These are phyloP conservation scores for Cutaneotrichosporon spelunceum DNA, from an alignment of 1,284 basidiomycete species.

Conservation along the genomic window DNA sequence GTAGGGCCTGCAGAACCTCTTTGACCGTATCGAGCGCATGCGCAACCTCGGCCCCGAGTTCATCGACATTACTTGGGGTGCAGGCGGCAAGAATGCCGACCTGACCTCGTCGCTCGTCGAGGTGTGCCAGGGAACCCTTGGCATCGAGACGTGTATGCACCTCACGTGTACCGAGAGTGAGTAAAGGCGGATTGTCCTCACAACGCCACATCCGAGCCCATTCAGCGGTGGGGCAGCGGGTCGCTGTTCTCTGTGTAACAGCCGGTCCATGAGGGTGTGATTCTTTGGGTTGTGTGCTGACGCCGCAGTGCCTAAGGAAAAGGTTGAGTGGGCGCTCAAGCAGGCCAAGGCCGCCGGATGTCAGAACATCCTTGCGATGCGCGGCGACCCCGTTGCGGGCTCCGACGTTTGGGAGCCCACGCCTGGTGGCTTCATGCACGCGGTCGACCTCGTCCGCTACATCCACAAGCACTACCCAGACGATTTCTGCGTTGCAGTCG, in stretches of 20 bases:
- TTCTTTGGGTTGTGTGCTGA: neutral
- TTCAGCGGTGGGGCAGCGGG: neutral
- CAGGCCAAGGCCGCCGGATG: conserved; percentile 90
- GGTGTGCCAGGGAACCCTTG: conserved; percentile 86
- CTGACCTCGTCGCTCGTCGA: conserved; percentile 93
- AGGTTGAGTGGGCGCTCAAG: conserved; percentile 87
- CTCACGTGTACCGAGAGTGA: conserved; percentile 90
- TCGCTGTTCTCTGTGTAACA: neutral
- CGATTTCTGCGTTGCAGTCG: conserved; percentile 90
- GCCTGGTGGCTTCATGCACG: conserved; percentile 82
- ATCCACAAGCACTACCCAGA: conserved; percentile 77
- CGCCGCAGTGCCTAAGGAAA: conserved; percentile 71
- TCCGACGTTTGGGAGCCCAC: conserved; percentile 87
- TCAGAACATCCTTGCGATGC: conserved; percentile 89
- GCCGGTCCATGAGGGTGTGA: neutral
- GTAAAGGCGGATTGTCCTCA: conserved; percentile 16
- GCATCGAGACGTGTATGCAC: conserved; percentile 97
- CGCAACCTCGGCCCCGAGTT: conserved; percentile 91
- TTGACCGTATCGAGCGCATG: conserved; percentile 98
- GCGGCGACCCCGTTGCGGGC: conserved; percentile 86
- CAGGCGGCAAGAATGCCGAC: conserved; percentile 89
- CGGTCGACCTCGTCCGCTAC: conserved; percentile 83
- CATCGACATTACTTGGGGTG: conserved; percentile 98
- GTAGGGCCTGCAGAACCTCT: conserved; percentile 86
- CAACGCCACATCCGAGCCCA: neutral